Base-by-base conservation (phyloP, 2,329 filamentous ascomycete species). In the Didymella arachidicola region DNA sequence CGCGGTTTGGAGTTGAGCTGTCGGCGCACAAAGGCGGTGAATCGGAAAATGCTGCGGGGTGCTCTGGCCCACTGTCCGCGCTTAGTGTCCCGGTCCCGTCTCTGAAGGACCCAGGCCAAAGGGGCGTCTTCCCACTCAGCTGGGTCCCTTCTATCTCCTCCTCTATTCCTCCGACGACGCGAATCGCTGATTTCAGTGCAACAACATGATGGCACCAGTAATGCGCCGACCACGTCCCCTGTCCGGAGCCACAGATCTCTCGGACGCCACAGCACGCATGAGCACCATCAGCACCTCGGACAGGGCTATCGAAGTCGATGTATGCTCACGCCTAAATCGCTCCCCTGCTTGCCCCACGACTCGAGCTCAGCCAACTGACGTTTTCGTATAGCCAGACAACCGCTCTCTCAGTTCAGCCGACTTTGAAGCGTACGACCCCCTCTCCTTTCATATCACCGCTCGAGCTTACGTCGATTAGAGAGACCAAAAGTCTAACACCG, bases 401-500 rank as follows among this genome's bases (percentile, higher is more conserved):
- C 60, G 57, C 30, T 74, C 72, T 44, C 73, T 76, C 59, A 70
- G 60, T 22, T 53, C 59, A 5, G 65, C 67, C 36, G 73, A 73
- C 64, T 72, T 70, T 60, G 70, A 67, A 50, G 72, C 72, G 74
- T 77, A 61, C 11, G 72, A 57, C 59, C 58, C 19, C 57, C 27
- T 22, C 11, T 4, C n/a, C 18, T n/a, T 8, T 18, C 7, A 14
- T 7, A 38, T 49, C 7, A 49, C 57, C 53, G 49, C 29, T 16
- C 26, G 32, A 39, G 57, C 68, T 73, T 42, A 73, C 65, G 18
- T 45, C 41, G 7, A 12, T 34, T 65, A 77, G 76, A 48, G 75
- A 75, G 59, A 75, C 75, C 7, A 70, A 74, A 53, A 78, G 75
- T 34, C 71, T 78, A 61, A 77, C 74, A 39, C 69, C 73, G 57